Percentiles rank a stretch among this genome's conserved stretches.
phyloP scores from a whole-genome alignment of 2,329 filamentous ascomycete species.

The Aaosphaeria arxii region DNA sequence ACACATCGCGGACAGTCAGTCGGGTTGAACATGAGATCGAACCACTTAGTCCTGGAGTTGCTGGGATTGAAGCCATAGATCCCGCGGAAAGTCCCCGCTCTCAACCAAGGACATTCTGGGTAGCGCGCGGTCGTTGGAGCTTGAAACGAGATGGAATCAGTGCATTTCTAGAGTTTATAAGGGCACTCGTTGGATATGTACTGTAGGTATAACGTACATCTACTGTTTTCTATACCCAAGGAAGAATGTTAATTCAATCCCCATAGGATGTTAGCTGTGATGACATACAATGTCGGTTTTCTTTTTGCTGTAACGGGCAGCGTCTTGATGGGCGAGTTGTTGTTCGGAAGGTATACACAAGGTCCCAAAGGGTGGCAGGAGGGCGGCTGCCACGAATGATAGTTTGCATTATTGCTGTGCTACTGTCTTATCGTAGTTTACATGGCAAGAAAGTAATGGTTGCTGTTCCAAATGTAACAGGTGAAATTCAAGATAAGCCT shows the following conservation, averaged over 20 bases:
- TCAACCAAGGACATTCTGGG: conserved; percentile 12
- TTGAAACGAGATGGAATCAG: conserved; percentile 16
- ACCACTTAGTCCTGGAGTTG: conserved; percentile 12
- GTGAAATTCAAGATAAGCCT: too few relatives aligned
- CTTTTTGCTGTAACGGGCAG: conserved; percentile 28
- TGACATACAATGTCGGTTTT: conserved; percentile 31
- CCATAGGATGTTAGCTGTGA: conserved; percentile 28
- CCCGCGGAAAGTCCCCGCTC: not conserved
- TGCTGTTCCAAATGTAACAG: too few relatives aligned
- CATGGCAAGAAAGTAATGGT: too few relatives aligned
- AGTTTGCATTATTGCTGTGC: too few relatives aligned
- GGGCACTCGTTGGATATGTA: conserved; percentile 26
- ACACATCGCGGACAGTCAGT: conserved; percentile 7
- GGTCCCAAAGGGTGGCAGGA: conserved; percentile 15
- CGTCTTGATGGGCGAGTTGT: conserved; percentile 23
- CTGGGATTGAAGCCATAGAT: too few relatives aligned
- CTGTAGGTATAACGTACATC: conserved; percentile 14
- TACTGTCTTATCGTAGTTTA: too few relatives aligned
- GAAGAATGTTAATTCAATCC: not conserved
- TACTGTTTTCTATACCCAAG: not conserved
- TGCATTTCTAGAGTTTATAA: conserved; percentile 18
- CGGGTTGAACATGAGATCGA: conserved; percentile 12
- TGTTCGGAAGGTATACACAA: conserved; percentile 25
- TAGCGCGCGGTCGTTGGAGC: conserved; percentile 15
- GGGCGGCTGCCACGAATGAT: conserved; percentile 23